Conservation (phyloP, 2,329 filamentous ascomycete species). For the Elsinoe arachidis region DNA sequence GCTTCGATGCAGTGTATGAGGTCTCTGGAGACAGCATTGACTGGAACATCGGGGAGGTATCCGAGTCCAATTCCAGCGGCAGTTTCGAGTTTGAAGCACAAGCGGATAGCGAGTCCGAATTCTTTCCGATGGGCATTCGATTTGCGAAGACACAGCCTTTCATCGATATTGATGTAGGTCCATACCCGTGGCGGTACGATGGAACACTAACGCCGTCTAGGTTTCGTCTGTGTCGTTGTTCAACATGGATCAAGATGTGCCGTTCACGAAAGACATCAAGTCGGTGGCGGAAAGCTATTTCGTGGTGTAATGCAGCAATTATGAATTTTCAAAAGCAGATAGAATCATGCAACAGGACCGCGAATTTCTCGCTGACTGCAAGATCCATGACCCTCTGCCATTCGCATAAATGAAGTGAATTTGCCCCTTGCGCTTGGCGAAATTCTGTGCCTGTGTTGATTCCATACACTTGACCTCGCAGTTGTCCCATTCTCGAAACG, state of each 20-base stretch:
- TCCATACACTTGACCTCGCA: no score
- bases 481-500: no score
- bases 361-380: not conserved
- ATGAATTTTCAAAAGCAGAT: not conserved
- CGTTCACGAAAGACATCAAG: slow-evolving; percentile 74
- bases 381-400: not conserved
- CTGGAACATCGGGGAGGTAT: slow-evolving; percentile 83
- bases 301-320: slow-evolving; percentile 54
- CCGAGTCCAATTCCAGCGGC: slow-evolving; percentile 71
- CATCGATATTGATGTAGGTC: slow-evolving; percentile 85
- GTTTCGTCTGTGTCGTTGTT: slow-evolving; percentile 61
- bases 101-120: slow-evolving; percentile 80
- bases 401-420: not conserved
- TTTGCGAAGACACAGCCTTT: slow-evolving; percentile 83
- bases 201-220: slow-evolving; percentile 35
- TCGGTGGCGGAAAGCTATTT: slow-evolving; percentile 66
- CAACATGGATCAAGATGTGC: slow-evolving; percentile 68
- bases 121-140: slow-evolving; percentile 92
- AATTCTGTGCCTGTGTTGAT: no score
- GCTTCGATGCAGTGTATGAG: slow-evolving; percentile 90
- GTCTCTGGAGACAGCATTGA: slow-evolving; percentile 87
- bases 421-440: slow-evolving; percentile 3
- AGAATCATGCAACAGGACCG: not conserved
- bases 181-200: not conserved
- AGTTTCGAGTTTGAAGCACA: slow-evolving; percentile 94